A percentile compares a stretch with the other conserved stretches of the same genome.
These are phyloP conservation scores for Boletales sp. DNA, from an alignment of 768 basidiomycete genomes.

Conservation along the genomic window DNA sequence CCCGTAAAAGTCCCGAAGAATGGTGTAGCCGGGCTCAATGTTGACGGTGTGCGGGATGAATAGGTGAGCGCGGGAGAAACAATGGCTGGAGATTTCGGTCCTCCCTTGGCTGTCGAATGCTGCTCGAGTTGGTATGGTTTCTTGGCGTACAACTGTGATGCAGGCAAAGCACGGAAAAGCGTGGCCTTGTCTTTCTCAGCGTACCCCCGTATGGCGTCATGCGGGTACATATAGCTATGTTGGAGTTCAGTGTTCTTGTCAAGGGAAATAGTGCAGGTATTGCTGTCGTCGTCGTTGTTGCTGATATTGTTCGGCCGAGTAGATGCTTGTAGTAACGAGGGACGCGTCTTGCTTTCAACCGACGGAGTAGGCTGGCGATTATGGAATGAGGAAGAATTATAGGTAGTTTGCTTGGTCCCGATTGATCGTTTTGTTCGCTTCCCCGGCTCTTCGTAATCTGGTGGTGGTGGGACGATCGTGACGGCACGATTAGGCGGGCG, in stretches of 20 bases:
- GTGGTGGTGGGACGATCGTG: conserved; percentile 28
- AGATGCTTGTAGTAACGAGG: conserved; percentile 17
- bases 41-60: conserved; percentile 60
- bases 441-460: conserved; percentile 15
- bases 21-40: conserved; percentile 67
- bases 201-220: conserved; percentile 9
- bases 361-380: conserved; percentile 5
- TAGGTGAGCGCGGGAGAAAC: conserved; percentile 69
- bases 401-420: conserved; percentile 2
- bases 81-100: conserved; percentile 46
- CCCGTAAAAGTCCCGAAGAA: conserved; percentile 59
- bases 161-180: conserved; percentile 7
- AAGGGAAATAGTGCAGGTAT: conserved; percentile 17
- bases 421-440: conserved; percentile 12
- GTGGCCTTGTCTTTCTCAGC: conserved; percentile 1
- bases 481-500: conserved; percentile 29
- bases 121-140: conserved; percentile 13
- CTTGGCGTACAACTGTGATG: conserved; percentile 13
- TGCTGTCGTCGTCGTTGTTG: conserved; percentile 21
- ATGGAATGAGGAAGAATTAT: conserved; percentile 1
- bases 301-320: conserved; percentile 20
- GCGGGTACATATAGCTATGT: conserved; percentile 23
- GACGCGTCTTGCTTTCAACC: conserved; percentile 4
- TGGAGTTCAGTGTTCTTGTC: conserved; percentile 14
- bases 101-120: conserved; percentile 23